Evolutionary conservation across 208 protist genomes (phyloP).

Genomic region (Pavlovales sp.): DNA sequence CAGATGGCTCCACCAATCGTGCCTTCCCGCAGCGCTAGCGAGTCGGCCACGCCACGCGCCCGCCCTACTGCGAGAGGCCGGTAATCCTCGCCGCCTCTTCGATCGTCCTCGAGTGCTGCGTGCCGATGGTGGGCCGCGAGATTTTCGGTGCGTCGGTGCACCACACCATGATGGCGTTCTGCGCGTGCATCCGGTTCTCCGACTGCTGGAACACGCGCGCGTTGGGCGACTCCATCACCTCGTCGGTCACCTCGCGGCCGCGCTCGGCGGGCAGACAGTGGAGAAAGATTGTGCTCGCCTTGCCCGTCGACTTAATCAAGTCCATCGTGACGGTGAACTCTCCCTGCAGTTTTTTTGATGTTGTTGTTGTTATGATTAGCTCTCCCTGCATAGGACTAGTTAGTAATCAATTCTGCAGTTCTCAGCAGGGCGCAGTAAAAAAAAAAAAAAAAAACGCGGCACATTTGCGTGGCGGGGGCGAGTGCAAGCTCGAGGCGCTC

Average conservation of each 20-base stretch:
- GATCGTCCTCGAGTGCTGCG: background rate
- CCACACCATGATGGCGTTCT: slow-evolving; percentile 42
- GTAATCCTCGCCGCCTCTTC: background rate
- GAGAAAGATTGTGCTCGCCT: slow-evolving; percentile 39
- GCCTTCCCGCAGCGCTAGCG: too few relatives aligned
- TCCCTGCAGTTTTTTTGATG: too few relatives aligned
- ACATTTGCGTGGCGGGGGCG: too few relatives aligned
- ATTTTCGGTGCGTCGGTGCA: background rate
- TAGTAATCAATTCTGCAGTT: too few relatives aligned
- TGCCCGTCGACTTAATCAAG: slow-evolving; percentile 20
- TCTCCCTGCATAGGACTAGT: too few relatives aligned
- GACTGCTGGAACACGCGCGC: slow-evolving; percentile 37
- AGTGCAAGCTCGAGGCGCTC: too few relatives aligned
- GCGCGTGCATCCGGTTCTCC: slow-evolving; percentile 50
- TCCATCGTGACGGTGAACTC: background rate
- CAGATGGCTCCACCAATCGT: too few relatives aligned
- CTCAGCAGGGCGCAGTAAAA: too few relatives aligned
- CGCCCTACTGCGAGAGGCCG: background rate
- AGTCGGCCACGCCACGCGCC: too few relatives aligned
- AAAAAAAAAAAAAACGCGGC: too few relatives aligned
- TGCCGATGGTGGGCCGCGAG: background rate
- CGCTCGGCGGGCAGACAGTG: slow-evolving; percentile 49
- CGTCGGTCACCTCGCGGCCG: slow-evolving; percentile 38
- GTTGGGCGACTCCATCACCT: slow-evolving; percentile 30
- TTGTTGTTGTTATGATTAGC: too few relatives aligned